A percentile compares a stretch with the other conserved stretches of the same genome.
These are phyloP conservation scores for Pseudonitzschia delicatissima DNA, from an alignment of 108 stramenopile genomes.

Conservation along the genomic window DNA sequence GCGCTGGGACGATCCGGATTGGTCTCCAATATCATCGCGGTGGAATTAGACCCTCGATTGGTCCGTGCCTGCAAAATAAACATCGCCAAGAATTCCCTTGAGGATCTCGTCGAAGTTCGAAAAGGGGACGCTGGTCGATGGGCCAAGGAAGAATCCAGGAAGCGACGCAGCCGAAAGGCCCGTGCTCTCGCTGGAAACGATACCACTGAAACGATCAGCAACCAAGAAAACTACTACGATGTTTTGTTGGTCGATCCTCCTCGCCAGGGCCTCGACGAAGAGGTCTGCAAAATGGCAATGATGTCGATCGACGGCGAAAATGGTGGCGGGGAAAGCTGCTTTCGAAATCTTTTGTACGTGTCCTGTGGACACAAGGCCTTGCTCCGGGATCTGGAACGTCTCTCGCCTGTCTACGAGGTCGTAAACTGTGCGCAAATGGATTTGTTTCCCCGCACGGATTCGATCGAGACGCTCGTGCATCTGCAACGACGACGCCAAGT, in stretches of 20 bases:
- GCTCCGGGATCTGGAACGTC: conserved; percentile 54
- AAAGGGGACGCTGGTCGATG: conserved; percentile 60
- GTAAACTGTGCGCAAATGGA: conserved; percentile 57
- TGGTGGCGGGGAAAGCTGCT: conserved; percentile 7
- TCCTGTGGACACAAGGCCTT: conserved; percentile 67
- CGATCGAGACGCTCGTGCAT: conserved; percentile 74
- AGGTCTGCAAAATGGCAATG: conserved; percentile 64
- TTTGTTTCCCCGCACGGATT: conserved; percentile 71
- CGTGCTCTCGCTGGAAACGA: conserved; percentile 3
- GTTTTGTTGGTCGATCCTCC: conserved; percentile 79
- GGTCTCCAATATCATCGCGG: conserved; percentile 44
- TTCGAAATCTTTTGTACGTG: conserved; percentile 60
- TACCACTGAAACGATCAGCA: not conserved
- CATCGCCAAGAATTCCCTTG: conserved; percentile 43
- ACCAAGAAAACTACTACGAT: conserved; percentile 30
- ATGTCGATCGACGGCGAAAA: conserved; percentile 17
- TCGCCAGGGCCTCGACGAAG: conserved; percentile 46
- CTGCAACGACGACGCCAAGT: conserved; percentile 16
- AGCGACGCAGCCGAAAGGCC: not conserved
- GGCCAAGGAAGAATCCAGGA: conserved; percentile 27
- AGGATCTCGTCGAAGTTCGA: conserved; percentile 13
- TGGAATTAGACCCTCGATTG: conserved; percentile 69
- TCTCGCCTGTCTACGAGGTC: conserved; percentile 46
- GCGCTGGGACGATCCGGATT: conserved; percentile 54
- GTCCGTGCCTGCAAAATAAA: conserved; percentile 56